These are phyloP conservation scores for Bauhinia variegata DNA, from an alignment of 306 rosid genomes.

Conservation along the genomic window DNA sequence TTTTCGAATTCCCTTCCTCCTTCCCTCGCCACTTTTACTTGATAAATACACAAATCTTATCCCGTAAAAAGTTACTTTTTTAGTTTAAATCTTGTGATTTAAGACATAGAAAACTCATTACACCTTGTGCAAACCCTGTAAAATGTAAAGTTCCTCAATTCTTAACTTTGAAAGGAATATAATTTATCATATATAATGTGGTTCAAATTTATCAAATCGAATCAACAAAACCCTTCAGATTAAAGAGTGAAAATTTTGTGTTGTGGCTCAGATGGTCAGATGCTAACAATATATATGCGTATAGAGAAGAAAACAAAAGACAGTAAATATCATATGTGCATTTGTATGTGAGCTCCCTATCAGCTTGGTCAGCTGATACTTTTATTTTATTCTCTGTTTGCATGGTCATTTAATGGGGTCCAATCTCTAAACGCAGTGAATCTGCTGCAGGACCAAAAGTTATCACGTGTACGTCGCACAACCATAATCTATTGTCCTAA, in stretches of 20 bases:
- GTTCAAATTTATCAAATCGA: conserved; percentile 12
- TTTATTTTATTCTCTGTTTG: conserved; percentile 41
- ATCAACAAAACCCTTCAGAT: conserved; percentile 15
- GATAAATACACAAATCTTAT: not conserved
- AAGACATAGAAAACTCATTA: too few relatives aligned
- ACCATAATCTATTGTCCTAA: conserved; percentile 28
- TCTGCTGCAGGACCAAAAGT: conserved; percentile 36
- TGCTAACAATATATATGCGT: conserved; percentile 5
- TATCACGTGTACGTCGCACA: conserved; percentile 53
- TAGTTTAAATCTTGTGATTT: too few relatives aligned
- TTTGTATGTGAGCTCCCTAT: not conserved
- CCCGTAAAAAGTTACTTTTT: conserved; percentile 12
- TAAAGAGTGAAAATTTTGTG: conserved; percentile 5
- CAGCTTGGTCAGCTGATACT: conserved; percentile 25
- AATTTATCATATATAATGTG: conserved; percentile 18
- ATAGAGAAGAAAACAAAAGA: not conserved
- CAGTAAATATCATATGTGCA: not conserved
- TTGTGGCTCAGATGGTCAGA: conserved; percentile 44
- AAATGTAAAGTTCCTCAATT: too few relatives aligned
- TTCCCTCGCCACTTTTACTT: not conserved
- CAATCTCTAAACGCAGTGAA: conserved; percentile 47
- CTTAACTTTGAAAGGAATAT: not conserved
- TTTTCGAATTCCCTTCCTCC: not conserved
- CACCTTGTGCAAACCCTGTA: not conserved
- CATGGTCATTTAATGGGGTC: conserved; percentile 48